These are phyloP conservation scores for Elaeagnus macrophylla DNA, from an alignment of 306 rosid genomes.

Conservation along the genomic window DNA sequence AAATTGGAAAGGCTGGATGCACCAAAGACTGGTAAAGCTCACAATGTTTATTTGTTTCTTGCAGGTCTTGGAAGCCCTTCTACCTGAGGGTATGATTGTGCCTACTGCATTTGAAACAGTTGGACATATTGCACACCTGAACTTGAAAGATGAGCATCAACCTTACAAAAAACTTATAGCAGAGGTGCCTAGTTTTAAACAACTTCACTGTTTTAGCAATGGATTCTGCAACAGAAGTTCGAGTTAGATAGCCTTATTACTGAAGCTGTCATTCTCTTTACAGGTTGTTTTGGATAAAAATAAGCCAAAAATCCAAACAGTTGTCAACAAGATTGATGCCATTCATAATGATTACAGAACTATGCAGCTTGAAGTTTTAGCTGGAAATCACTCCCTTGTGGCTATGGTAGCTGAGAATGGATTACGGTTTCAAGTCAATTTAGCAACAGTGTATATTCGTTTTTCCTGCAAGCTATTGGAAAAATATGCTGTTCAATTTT, in stretches of 20 bases:
- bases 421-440: slow-evolving; percentile 76
- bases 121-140: slow-evolving; percentile 88
- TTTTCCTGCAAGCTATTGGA: slow-evolving; percentile 20
- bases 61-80: slow-evolving; percentile 72
- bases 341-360: slow-evolving; percentile 87
- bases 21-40: background rate
- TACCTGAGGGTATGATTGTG: slow-evolving; percentile 60
- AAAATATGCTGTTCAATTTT: slow-evolving; percentile 7
- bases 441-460: slow-evolving; percentile 80
- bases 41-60: slow-evolving; percentile 8
- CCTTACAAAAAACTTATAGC: slow-evolving; percentile 83
- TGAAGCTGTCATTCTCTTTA: slow-evolving; percentile 17
- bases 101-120: slow-evolving; percentile 82
- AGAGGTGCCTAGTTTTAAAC: slow-evolving; percentile 38
- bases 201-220: slow-evolving; percentile 3
- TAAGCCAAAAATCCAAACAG: slow-evolving; percentile 80
- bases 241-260: slow-evolving; percentile 17
- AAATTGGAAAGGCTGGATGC: background rate
- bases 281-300: slow-evolving; percentile 92
- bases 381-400: slow-evolving; percentile 90
- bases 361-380: slow-evolving; percentile 93
- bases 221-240: slow-evolving; percentile 2
- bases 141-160: slow-evolving; percentile 76
- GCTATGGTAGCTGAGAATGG: slow-evolving; percentile 83
- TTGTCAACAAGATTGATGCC: slow-evolving; percentile 72